phyloP scores from a whole-genome alignment of 768 basidiomycete genomes.

The Tricholoma sp. region DNA sequence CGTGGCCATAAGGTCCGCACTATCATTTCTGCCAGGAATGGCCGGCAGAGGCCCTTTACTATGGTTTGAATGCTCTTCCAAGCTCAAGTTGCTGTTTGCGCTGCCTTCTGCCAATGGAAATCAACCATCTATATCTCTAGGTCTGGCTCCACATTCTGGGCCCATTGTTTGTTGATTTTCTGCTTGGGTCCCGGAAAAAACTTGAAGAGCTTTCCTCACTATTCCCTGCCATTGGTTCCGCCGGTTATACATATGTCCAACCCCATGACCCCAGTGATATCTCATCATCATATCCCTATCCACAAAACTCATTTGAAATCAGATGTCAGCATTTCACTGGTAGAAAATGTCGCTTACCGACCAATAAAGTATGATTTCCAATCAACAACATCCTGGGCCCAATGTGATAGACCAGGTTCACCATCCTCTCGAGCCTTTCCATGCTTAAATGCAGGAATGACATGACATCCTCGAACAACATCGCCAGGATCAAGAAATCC shows the following conservation, averaged over 20 bases:
- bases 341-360: background rate
- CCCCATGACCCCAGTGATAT: background rate
- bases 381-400: background rate
- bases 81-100: too few species aligned
- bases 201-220: background rate
- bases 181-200: background rate
- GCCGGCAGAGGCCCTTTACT: too few species aligned
- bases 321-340: background rate
- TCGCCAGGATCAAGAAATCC: conserved; percentile 15
- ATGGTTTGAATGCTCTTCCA: too few species aligned
- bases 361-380: background rate
- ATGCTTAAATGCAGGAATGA: conserved; percentile 8
- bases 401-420: background rate
- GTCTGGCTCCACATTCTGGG: background rate
- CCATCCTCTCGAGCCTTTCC: background rate
- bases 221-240: background rate
- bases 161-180: background rate
- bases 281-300: background rate
- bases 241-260: background rate
- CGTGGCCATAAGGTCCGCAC: too few species aligned
- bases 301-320: background rate
- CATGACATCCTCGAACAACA: conserved; percentile 11
- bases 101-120: background rate
- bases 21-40: too few species aligned
- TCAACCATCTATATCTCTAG: background rate